phyloP scores from a whole-genome alignment of 306 rosid genomes.

The Argentina anserina region DNA sequence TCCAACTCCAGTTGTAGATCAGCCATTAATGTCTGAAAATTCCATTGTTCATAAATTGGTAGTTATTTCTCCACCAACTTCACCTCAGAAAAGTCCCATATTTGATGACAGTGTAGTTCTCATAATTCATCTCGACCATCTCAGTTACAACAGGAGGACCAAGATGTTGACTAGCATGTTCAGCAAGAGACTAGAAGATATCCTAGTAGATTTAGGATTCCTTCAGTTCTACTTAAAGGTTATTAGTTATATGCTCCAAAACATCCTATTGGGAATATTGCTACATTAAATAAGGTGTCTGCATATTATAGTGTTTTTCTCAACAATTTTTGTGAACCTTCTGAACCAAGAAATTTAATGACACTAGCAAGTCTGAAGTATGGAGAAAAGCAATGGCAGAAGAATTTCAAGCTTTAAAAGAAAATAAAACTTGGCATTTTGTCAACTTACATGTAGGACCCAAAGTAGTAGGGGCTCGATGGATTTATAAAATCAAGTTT shows the following conservation, averaged over 20 bases:
- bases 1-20: too few relatives aligned
- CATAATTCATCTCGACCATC: rapidly evolving
- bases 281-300: neutral
- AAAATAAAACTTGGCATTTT: neutral
- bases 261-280: neutral
- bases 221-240: too few relatives aligned
- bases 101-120: too few relatives aligned
- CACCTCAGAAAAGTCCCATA: too few relatives aligned
- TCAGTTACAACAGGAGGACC: too few relatives aligned
- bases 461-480: neutral
- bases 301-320: neutral
- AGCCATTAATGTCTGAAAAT: too few relatives aligned
- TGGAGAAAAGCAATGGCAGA: neutral
- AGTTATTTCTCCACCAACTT: too few relatives aligned
- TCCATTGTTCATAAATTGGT: too few relatives aligned
- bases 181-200: too few relatives aligned
- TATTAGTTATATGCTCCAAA: neutral
- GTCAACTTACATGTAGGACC: too few relatives aligned
- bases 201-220: neutral
- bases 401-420: neutral
- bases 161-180: too few relatives aligned
- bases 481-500: neutral
- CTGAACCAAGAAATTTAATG: neutral
- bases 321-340: too few relatives aligned
- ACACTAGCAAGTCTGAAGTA: neutral